Percentiles rank a stretch among this genome's conserved stretches.
Evolutionary conservation across 306 rosid species (phyloP).

Genomic region (Ceratonia siliqua): DNA sequence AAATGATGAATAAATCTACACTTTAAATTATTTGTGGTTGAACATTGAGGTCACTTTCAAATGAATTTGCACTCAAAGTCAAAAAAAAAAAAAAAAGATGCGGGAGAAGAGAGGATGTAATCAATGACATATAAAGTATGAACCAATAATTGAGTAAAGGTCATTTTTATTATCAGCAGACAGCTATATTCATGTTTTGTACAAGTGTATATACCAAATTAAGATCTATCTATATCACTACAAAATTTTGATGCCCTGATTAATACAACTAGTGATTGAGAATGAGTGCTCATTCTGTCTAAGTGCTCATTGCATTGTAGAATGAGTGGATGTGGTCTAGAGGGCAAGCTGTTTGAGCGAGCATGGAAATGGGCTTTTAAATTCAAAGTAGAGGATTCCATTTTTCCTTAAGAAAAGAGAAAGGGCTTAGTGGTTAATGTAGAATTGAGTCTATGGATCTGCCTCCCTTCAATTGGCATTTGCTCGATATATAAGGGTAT

Average conservation of each 20-base stretch:
- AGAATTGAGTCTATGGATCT: neutral
- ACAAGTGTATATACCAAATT: neutral
- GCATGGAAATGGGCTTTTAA: constrained; percentile 32
- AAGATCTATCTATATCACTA: neutral
- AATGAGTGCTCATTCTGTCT: constrained; percentile 15
- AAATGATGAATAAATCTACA: neutral
- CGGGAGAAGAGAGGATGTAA: neutral
- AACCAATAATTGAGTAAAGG: neutral
- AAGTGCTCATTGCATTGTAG: constrained; percentile 34
- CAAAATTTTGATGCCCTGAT: neutral
- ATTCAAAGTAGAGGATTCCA: constrained; percentile 31
- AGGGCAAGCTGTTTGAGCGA: constrained; percentile 44
- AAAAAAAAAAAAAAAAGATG: neutral
- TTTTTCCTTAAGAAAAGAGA: neutral
- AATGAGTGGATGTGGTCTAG: constrained; percentile 42
- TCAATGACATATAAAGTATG: neutral
- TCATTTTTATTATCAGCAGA: neutral
- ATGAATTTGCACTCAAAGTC: neutral
- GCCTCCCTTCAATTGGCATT: neutral
- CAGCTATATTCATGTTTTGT: neutral
- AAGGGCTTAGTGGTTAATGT: neutral
- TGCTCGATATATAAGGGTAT: constrained; percentile 1
- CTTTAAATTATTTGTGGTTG: neutral
- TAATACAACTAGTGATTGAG: constrained; percentile 27
- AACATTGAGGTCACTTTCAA: neutral